Base-by-base conservation (phyloP, 2,329 filamentous ascomycete species). In the Sporothrix luriei region DNA sequence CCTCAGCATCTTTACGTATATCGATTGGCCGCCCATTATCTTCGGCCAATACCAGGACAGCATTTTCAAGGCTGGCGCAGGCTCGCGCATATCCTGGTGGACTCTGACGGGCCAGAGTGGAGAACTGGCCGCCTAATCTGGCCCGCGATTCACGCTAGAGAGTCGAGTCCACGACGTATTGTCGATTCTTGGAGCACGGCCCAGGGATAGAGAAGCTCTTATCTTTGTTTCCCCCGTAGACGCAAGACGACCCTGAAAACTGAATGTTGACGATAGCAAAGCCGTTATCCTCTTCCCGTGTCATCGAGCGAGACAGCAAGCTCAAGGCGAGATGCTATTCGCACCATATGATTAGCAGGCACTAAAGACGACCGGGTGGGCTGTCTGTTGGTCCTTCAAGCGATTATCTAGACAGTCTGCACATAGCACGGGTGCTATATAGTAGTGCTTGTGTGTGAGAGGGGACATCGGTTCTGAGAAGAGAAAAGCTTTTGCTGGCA, bases 1-100 rank as follows among this genome's bases (percentile, higher is more conserved):
- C 40, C 11, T 13, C 29, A 16, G 21, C 62, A 66, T 51, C 62
- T 66, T 66, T 66, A 66, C 64, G 64, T 66, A 54, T 33, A 29
- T 29, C 1, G 40, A 13, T 40, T 57, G 40, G 43, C 38, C 24
- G 54, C 54, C 19, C 62, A 65, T 43, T 68, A 68, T 68, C 66
- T 68, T 59, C 26, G 52, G 66, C 66, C 57, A 64, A 69, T 69
- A 29, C 29, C 46, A 46, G 55, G 67, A 21, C 57, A n/a, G 46
- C 55, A 52, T 64, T 69, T 24, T 55, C 54, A 38, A 67, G 51
- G 51, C 51, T 67, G 65, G 65, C 65, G 24, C 43, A 33, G 26
- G 24, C 57, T 61, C 33, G 62, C 24, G 46, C 62, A 64, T 26
- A 3, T 33, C 64, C n/a, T n/a, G 26, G 49, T 52, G 62, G 59